These are phyloP conservation scores for Helicostylum pulchrum DNA, from an alignment of 192 early-diverging fungal species.

Conservation along the genomic window DNA sequence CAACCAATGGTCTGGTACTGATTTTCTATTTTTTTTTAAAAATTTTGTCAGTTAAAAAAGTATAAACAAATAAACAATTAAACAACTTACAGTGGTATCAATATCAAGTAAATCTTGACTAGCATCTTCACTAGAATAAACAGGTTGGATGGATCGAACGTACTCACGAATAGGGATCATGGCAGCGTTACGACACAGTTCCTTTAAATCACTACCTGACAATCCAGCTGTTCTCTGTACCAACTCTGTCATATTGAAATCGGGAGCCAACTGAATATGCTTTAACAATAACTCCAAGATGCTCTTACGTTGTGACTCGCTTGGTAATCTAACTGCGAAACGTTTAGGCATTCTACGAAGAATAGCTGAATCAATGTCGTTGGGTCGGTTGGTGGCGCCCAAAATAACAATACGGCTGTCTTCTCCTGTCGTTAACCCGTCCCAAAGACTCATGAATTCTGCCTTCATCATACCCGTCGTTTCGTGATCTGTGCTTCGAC, in stretches of 20 bases:
- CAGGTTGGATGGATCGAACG: slow-evolving; percentile 51
- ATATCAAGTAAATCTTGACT: slow-evolving; percentile 29
- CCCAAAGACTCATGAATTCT: slow-evolving; percentile 99
- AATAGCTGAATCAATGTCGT: slow-evolving; percentile 97
- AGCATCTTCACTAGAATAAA: slow-evolving; percentile 15
- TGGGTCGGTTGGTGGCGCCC: slow-evolving; percentile 96
- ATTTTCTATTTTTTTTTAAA: slow-evolving; percentile 24
- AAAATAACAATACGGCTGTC: slow-evolving; percentile 70
- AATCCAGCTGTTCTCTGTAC: slow-evolving; percentile 74
- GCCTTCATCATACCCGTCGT: slow-evolving; percentile 99
- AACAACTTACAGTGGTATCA: slow-evolving; percentile 23
- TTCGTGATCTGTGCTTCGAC: slow-evolving; percentile 89
- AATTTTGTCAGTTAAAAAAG: not conserved
- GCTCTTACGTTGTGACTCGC: slow-evolving; percentile 74
- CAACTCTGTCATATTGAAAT: slow-evolving; percentile 67
- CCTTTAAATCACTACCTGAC: slow-evolving; percentile 96
- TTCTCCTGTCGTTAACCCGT: slow-evolving; percentile 82
- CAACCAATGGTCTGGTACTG: slow-evolving; percentile 23
- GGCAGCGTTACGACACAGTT: slow-evolving; percentile 92
- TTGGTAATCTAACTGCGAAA: slow-evolving; percentile 83
- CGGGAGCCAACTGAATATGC: slow-evolving; percentile 59
- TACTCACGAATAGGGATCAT: slow-evolving; percentile 94
- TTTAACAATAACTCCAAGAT: slow-evolving; percentile 82
- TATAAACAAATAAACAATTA: not conserved
- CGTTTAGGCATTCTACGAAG: slow-evolving; percentile 97